Evolutionary conservation across 1,284 basidiomycete genomes (phyloP), one percentile per base, ranked within the genome.

Genomic region (Blastosporella zonata): DNA sequence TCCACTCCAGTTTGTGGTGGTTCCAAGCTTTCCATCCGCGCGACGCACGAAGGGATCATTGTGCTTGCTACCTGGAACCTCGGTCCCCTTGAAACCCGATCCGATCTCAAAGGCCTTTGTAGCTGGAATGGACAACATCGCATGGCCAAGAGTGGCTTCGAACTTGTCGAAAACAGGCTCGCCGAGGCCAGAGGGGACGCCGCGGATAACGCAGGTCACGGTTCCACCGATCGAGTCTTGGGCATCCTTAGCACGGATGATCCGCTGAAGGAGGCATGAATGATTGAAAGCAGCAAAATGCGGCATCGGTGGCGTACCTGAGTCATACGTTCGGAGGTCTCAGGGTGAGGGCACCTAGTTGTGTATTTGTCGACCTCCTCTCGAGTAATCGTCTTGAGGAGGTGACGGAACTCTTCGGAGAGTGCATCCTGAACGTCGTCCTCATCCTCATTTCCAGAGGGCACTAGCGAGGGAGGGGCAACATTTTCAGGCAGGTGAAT

Each of bases 131-230:
- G 91, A 95, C 50, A 99, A 81, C 95, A 99, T 99, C 13, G 97
- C 97, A 67, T 99, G 97, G 2, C 83, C 97, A 51, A 99, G 84
- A 59, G 86, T 84, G 27, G 97, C 97, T 69, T 98, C 97, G 65
- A 99, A 87, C 74, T 99, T 99, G 79, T 99, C 95, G 67, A 99
- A 99, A 50, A 93, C 90, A 38, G 97, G 97, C 69, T 99, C 97
- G 48, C 97, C 97, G 29, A 99, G 81, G 2, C 97, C 97, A 15
- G 87, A 71, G 34, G 97, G 95, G 5, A 90, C 83, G 56, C 87
- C 82, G 46, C 96, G 89, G 62, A 99, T 91, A 34, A 99, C 90
- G 67, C 97, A 99, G 46, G 93, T 98, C 50, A 99, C 84, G 5
- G 93, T 97, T 20, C 97, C 97, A 50, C 97, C 97, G 59, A 99